Conservation (phyloP, 1,284 basidiomycete genomes). For the Cutaneotrichosporon daszewskae region DNA sequence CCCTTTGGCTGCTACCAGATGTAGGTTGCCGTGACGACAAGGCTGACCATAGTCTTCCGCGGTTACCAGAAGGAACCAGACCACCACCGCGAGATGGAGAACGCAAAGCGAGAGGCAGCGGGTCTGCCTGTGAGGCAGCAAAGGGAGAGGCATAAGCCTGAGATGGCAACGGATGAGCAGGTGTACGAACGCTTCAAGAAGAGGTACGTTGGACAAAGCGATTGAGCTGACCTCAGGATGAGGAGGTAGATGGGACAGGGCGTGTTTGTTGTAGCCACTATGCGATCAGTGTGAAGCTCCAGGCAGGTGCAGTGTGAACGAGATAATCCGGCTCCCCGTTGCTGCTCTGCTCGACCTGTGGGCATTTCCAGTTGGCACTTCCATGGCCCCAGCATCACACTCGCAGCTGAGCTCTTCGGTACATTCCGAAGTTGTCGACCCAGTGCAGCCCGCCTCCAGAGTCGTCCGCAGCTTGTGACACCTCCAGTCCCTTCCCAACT, state of each 20-base stretch:
- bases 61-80: slow-evolving; percentile 68
- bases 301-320: too few relatives aligned
- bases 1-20: slow-evolving; percentile 73
- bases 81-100: slow-evolving; percentile 75
- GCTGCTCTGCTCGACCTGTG: too few relatives aligned
- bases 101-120: slow-evolving; percentile 76
- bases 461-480: too few relatives aligned
- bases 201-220: slow-evolving; percentile 5
- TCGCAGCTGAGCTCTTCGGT: too few relatives aligned
- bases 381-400: too few relatives aligned
- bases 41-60: slow-evolving; percentile 61
- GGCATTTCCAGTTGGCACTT: too few relatives aligned
- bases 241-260: too few relatives aligned
- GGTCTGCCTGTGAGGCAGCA: slow-evolving; percentile 55
- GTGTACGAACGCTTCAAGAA: slow-evolving; percentile 57
- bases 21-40: slow-evolving; percentile 54
- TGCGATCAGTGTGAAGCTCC: too few relatives aligned
- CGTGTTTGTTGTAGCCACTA: too few relatives aligned
- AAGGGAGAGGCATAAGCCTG: slow-evolving; percentile 49
- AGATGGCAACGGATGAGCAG: slow-evolving; percentile 85
- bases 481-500: too few relatives aligned
- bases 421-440: not conserved
- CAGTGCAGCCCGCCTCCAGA: not conserved
- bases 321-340: too few relatives aligned
- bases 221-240: too few relatives aligned